phyloP scores from a whole-genome alignment of 352 stramenopile genomes.

The Pythium dissimile region DNA sequence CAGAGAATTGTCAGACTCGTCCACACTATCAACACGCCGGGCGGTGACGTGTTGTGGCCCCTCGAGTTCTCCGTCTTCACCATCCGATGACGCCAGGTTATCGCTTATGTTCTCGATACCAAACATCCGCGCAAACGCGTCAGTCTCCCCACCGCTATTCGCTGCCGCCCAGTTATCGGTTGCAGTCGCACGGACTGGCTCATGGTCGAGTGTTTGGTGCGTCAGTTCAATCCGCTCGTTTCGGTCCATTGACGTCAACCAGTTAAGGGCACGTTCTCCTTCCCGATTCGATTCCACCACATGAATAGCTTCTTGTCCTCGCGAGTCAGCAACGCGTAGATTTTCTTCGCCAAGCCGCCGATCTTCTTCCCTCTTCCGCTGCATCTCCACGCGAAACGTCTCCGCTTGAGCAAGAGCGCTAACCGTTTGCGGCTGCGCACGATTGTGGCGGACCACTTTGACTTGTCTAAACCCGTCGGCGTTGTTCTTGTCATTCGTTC shows the following conservation, averaged over 20 bases:
- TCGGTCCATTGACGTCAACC: slow-evolving; percentile 51
- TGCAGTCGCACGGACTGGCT: neutral
- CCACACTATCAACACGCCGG: neutral
- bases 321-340: slow-evolving; percentile 26
- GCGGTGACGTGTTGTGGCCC: slow-evolving; percentile 5
- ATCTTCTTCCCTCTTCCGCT: slow-evolving; percentile 34
- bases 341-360: slow-evolving; percentile 34
- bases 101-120: slow-evolving; percentile 29
- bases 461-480: slow-evolving; percentile 19
- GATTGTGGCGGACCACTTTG: slow-evolving; percentile 60
- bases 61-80: neutral
- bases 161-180: no score
- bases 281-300: slow-evolving; percentile 29
- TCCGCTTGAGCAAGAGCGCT: slow-evolving; percentile 41
- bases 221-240: slow-evolving; percentile 24
- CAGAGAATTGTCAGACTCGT: slow-evolving; percentile 5
- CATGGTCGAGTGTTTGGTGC: neutral
- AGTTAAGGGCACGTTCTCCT: slow-evolving; percentile 45
- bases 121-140: slow-evolving; percentile 45
- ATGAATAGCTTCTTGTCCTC: slow-evolving; percentile 36
- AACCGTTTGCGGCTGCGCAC: slow-evolving; percentile 24
- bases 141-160: no score
- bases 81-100: neutral
- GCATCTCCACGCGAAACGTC: slow-evolving; percentile 37
- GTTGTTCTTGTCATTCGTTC: neutral